A percentile compares a stretch with the other conserved stretches of the same genome.
Evolutionary conservation across 257 asterid species (phyloP).

Genomic region (Marsdenia floribunda): DNA sequence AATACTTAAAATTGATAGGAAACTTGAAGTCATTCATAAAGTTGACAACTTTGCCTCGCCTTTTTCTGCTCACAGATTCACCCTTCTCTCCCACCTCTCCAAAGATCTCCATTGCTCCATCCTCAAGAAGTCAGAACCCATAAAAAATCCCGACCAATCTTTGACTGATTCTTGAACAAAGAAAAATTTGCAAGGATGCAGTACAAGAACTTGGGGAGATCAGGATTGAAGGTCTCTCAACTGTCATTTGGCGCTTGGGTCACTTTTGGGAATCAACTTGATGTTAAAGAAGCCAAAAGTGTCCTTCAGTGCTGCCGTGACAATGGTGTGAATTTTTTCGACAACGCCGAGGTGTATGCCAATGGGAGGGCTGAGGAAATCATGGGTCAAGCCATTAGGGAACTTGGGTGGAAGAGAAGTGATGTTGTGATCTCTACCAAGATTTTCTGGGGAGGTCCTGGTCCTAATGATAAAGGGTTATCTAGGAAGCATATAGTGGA

Average conservation of each 20-base stretch:
- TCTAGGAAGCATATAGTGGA: conserved; percentile 87
- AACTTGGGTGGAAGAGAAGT: conserved; percentile 90
- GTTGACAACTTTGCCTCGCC: background rate
- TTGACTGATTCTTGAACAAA: background rate
- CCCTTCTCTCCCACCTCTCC: background rate
- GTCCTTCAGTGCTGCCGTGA: conserved; percentile 96
- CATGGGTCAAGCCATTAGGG: conserved; percentile 98
- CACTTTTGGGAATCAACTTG: conserved; percentile 93
- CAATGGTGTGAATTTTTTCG: conserved; percentile 88
- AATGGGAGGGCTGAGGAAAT: conserved; percentile 96
- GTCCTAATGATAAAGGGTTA: conserved; percentile 92
- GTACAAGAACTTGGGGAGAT: conserved; percentile 84
- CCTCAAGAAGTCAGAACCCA: background rate
- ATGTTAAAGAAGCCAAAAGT: conserved; percentile 86
- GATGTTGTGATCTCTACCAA: conserved; percentile 86
- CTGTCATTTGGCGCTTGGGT: conserved; percentile 96
- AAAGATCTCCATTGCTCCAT: background rate
- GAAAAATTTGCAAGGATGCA: conserved; percentile 40
- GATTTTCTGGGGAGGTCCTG: conserved; percentile 99
- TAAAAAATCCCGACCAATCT: background rate
- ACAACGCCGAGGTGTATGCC: conserved; percentile 97
- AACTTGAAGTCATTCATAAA: background rate
- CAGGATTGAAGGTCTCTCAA: conserved; percentile 94
- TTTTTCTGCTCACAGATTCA: background rate
- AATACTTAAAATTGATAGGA: background rate